A percentile compares a stretch with the other conserved stretches of the same genome.
Conservation (phyloP, 2,329 filamentous ascomycete species). For the Aspergillus brasiliensis region DNA sequence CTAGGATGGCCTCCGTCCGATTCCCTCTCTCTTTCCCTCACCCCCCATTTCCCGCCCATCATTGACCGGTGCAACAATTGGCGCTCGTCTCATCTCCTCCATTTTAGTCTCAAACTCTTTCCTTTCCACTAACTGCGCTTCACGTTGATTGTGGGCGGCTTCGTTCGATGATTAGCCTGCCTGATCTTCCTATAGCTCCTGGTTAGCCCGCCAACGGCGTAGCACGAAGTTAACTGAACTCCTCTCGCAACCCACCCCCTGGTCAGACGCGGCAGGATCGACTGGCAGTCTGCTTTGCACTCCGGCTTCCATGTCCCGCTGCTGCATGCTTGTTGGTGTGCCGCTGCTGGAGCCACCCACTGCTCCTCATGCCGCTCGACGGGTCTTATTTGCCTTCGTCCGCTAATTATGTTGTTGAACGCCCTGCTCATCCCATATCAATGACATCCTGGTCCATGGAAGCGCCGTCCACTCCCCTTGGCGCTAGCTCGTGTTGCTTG, state of each 20-base stretch:
- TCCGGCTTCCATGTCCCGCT: conserved; percentile 17
- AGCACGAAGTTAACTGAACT: conserved; percentile 3
- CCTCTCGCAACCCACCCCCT: background rate
- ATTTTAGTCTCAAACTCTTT: conserved; percentile 7
- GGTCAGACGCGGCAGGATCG: conserved; percentile 7
- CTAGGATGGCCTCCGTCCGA: background rate
- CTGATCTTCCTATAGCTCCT: background rate
- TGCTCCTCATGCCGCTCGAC: conserved; percentile 14
- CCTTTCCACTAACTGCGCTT: background rate
- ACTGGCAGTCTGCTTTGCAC: conserved; percentile 11
- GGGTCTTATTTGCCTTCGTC: conserved; percentile 32
- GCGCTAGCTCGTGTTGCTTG: conserved; percentile 34
- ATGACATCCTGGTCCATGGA: conserved; percentile 22
- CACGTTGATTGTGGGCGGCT: background rate
- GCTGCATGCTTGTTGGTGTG: conserved; percentile 36
- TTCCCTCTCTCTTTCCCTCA: background rate
- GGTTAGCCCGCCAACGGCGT: background rate
- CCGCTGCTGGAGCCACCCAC: conserved; percentile 28
- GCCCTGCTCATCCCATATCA: conserved; percentile 12
- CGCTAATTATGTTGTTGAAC: conserved; percentile 33
- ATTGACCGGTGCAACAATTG: conserved; percentile 14
- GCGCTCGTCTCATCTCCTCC: background rate
- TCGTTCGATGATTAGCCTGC: background rate
- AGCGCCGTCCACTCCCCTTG: conserved; percentile 31
- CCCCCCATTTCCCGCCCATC: conserved; percentile 1